Evolutionary conservation across 2,329 filamentous ascomycete species (phyloP), one percentile per base, ranked within the genome.

Genomic region (Metarhizium album): DNA sequence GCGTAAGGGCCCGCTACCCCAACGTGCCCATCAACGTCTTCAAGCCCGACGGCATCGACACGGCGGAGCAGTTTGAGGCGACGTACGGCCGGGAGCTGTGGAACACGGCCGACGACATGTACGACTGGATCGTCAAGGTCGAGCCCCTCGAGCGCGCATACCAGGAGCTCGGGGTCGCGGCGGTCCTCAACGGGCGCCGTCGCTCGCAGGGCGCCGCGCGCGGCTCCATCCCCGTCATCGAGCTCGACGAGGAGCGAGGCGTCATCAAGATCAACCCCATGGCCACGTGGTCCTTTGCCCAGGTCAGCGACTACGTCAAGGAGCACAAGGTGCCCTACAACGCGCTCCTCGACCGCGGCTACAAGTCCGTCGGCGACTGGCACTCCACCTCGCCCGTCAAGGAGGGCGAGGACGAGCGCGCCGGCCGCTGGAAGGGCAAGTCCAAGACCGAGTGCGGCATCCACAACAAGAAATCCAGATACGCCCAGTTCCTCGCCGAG

Each of bases 281-380:
- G 57, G 90, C 90, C 64, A 89, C 90, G 72, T 98, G 93, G 93
- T 79, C 79, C 42, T 98, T 98, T 72, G 74, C 82, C 55, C 86
- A 97, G 65, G 91, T 98, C 53, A 84, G 90, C 69, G 76, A 80
- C 40, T 98, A 98, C 72, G 81, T 96, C 71, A 80, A 83, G 60
- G 83, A 86, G 62, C 80, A 96, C 74, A 71, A 89, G 54, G 90
- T 98, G 3, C 93, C 93, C 0, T 97, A 95, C 77, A 98, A 98
- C 67, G 83, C 79, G 55, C 80, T 98, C 29, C 79, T 98, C 45
- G 88, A 96, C 71, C 78, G 76, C 53, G 93, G 93, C n/a, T 98
- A 98, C 79, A 96, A 97, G 79, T 95, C 89, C 57, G 79, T 98
- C 55, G 93, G 93, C 55, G 93, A 98, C 75, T 97, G 90, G 88